These are phyloP conservation scores for Thelephora ganbajun DNA, from an alignment of 768 basidiomycete species.

Conservation along the genomic window DNA sequence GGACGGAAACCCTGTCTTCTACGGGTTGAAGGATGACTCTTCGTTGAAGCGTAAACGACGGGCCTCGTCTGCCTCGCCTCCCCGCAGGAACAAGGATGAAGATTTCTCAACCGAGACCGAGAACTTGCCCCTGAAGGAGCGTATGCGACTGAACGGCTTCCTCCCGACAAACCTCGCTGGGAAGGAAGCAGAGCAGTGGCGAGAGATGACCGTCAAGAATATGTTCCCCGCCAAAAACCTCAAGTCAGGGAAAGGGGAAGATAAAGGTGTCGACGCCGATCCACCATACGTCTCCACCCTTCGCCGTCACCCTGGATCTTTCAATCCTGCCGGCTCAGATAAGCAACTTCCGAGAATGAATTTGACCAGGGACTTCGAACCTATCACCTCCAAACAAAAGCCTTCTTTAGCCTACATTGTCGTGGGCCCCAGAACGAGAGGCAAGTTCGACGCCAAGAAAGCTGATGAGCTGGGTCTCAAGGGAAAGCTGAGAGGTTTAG, in stretches of 20 bases:
- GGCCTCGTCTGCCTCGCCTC: background rate
- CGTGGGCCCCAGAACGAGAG: conserved; percentile 29
- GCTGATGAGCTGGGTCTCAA: conserved; percentile 50
- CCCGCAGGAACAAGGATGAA: background rate
- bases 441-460: conserved; percentile 60
- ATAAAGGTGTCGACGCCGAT: background rate
- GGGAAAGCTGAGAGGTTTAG: conserved; percentile 40
- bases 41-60: conserved; percentile 12
- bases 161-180: conserved; percentile 22
- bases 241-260: conserved; percentile 6
- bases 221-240: conserved; percentile 34
- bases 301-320: background rate
- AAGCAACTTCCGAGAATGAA: conserved; percentile 3
- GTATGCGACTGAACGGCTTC: conserved; percentile 15
- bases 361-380: background rate
- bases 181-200: conserved; percentile 40
- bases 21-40: conserved; percentile 6
- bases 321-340: conserved; percentile 4
- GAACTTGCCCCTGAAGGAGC: conserved; percentile 10
- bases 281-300: background rate
- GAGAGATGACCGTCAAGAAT: conserved; percentile 31
- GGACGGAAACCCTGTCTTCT: conserved; percentile 17
- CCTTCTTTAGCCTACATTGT: conserved; percentile 22
- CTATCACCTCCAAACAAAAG: conserved; percentile 1
- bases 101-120: background rate